Conservation (phyloP, 176 grass and related monocot genomes). For the Hordeum marinum region DNA sequence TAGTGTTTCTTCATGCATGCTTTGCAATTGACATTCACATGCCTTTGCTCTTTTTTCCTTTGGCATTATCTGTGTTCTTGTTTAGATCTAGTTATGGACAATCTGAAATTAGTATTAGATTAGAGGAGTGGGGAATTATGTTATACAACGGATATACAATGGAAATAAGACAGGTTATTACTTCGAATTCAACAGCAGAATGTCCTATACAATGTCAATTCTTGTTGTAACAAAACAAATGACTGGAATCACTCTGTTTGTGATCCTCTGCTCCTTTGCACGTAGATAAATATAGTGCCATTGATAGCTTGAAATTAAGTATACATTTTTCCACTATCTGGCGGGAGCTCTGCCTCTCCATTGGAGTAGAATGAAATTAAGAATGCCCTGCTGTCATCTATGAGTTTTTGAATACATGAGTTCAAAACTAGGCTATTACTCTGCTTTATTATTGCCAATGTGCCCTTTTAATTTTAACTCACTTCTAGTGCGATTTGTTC, state of each 20-base stretch:
- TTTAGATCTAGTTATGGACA: neutral
- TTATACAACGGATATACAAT: neutral
- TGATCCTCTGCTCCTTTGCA: neutral
- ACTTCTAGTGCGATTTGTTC: neutral
- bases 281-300: neutral
- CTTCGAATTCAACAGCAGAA: neutral
- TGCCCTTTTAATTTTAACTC: conserved; percentile 4
- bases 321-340: neutral
- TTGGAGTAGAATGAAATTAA: neutral
- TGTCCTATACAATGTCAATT: neutral
- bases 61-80: neutral
- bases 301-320: neutral
- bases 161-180: neutral
- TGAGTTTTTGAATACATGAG: neutral
- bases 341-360: neutral
- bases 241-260: neutral
- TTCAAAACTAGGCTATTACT: neutral
- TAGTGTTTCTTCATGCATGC: neutral
- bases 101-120: neutral
- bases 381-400: neutral
- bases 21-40: neutral
- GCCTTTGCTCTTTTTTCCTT: neutral
- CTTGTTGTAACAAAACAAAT: neutral
- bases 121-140: neutral
- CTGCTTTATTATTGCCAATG: neutral